Evolutionary conservation across 306 rosid species (phyloP), one percentile per base, ranked within the genome.

Genomic region (Arachis hypogaea): DNA sequence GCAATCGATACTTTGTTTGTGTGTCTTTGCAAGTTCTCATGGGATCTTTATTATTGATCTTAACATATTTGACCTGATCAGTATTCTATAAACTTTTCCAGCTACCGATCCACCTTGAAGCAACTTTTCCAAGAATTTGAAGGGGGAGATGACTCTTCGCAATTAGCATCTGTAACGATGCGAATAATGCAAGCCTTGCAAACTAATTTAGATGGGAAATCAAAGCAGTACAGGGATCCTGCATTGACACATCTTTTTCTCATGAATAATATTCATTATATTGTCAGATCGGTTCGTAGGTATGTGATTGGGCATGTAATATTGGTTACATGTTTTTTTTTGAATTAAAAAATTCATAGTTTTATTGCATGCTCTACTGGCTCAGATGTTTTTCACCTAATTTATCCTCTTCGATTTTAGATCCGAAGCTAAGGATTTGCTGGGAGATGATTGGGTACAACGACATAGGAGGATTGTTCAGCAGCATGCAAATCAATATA

Each of bases 391-490:
- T 68, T 49, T 72, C 43, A 64, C 44, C 16, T 55, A 11, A 68
- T 12, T 55, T 9, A 68, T 55, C 65, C n/a, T 71, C 38, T 72
- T 45, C 68, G 47, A 66, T 71, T 81, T 84, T 68, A 94, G 99
- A 78, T 94, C 99, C 70, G 99, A 94, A 83, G 99, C 99, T 76
- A 94, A 94, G 87, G 99, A 94, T 87, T 87, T 92, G 80, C 90
- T 94, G 41, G 99, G 99, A 44, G 99, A 94, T 80, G 99, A 94
- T 72, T 94, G 99, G 99, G 99, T 94, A 77, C 99, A 94, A 73
- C 82, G 95, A 52, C 97, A 94, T 78, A 85, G 99, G 71, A 90
- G 99, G 70, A 84, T 86, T 71, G 99, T 94, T 77, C 99, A 94
- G 82, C 99, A 94, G 83, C 91, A 94, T 82, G 99, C 99, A 73